Percentiles rank a stretch among this genome's conserved stretches.
Conservation (phyloP, 2,329 filamentous ascomycete species). For the Fusarium nurragi region DNA sequence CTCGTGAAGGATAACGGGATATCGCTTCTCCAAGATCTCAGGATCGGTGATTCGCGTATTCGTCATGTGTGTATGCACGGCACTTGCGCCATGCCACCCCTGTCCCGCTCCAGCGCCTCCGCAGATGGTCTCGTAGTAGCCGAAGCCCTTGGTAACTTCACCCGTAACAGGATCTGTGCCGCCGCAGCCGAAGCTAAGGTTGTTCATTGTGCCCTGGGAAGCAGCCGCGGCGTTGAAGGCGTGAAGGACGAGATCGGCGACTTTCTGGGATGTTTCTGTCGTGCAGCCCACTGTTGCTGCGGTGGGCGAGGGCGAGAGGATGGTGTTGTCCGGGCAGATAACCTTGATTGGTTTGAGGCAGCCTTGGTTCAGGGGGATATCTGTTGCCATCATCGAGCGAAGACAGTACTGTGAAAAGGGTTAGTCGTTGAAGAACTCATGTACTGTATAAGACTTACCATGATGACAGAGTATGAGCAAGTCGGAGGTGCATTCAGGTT, state of each 20-base stretch:
- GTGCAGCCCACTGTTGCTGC: constrained; percentile 49
- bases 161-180: constrained; percentile 43
- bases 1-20: constrained; percentile 47
- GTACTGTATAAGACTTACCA: constrained; percentile 16
- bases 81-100: constrained; percentile 45
- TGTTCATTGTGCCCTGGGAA: constrained; percentile 82
- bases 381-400: constrained; percentile 47
- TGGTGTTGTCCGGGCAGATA: constrained; percentile 44
- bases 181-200: constrained; percentile 80
- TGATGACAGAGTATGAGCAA: constrained; percentile 46
- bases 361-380: constrained; percentile 54
- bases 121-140: constrained; percentile 51
- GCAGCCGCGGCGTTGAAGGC: constrained; percentile 80
- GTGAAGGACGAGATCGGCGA: constrained; percentile 74
- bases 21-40: constrained; percentile 50
- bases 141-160: constrained; percentile 45
- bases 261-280: constrained; percentile 49
- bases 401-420: constrained; percentile 41
- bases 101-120: constrained; percentile 48
- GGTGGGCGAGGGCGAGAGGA: constrained; percentile 48
- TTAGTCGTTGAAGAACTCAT: not conserved
- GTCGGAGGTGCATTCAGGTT: constrained; percentile 46
- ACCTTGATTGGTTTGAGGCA: constrained; percentile 57
- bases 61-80: constrained; percentile 51
- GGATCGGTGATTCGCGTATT: constrained; percentile 52